A percentile compares a stretch with the other conserved stretches of the same genome.
These are phyloP conservation scores for Heterobasidion parviporum DNA, from an alignment of 1,284 basidiomycete genomes.

Conservation along the genomic window DNA sequence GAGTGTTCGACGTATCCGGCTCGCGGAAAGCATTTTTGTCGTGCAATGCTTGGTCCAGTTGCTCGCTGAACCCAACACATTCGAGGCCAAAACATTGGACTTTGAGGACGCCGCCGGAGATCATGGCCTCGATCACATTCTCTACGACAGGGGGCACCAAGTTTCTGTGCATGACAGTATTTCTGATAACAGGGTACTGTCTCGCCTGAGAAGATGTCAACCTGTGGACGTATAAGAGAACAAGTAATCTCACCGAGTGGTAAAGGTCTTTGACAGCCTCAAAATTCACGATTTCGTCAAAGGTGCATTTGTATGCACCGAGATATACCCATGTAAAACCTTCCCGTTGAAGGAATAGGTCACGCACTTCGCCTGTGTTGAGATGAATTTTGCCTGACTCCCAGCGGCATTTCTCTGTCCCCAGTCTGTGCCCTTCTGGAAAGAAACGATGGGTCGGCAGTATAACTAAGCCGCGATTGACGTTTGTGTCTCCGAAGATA, in stretches of 20 bases:
- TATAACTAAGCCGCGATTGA: background rate
- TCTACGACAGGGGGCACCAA: background rate
- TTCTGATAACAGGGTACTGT: too few species aligned
- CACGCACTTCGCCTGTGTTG: background rate
- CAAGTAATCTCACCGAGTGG: background rate
- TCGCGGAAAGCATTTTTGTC: background rate
- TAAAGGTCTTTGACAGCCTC: background rate
- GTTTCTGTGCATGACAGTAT: background rate
- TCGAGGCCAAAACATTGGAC: background rate
- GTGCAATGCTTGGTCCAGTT: background rate
- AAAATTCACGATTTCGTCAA: background rate
- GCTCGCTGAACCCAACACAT: background rate
- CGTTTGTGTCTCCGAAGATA: background rate
- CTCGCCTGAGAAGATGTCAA: too few species aligned
- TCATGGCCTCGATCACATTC: background rate
- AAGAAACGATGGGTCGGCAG: background rate
- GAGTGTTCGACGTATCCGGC: too few species aligned
- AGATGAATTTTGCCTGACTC: background rate
- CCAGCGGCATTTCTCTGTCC: background rate
- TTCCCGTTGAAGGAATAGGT: background rate
- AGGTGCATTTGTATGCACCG: background rate
- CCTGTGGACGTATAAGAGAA: too few species aligned
- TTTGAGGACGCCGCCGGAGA: background rate
- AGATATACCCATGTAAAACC: background rate
- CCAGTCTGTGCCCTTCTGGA: background rate